Percentiles rank a stretch among this genome's conserved stretches.
Evolutionary conservation across 768 basidiomycete species (phyloP).

Genomic region (Lactifluus subvellereus): DNA sequence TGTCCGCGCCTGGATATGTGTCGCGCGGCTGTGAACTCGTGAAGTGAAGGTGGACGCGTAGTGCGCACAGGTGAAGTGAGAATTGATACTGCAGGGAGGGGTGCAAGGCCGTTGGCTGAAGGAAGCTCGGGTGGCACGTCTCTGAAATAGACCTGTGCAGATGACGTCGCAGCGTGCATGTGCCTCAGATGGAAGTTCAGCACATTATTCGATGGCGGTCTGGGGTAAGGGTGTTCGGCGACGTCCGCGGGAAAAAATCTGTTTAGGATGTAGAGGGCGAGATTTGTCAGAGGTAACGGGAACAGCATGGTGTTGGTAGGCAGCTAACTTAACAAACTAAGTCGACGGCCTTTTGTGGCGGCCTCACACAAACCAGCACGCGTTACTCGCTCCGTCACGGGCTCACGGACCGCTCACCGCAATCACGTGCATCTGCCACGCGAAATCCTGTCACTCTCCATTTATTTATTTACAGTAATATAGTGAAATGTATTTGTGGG

Average conservation of each 20-base stretch:
- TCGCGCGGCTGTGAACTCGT: slow-evolving; percentile 5
- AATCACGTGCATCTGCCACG: no score
- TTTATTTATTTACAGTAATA: no score
- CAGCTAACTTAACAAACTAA: background rate
- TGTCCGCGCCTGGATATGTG: slow-evolving; percentile 32
- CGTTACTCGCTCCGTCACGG: no score
- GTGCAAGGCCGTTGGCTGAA: slow-evolving; percentile 27
- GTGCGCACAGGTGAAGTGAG: slow-evolving; percentile 1
- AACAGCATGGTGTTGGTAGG: slow-evolving; percentile 8
- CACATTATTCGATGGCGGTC: background rate
- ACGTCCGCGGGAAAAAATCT: background rate
- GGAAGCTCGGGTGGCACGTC: slow-evolving; percentile 35
- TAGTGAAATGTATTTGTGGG: no score
- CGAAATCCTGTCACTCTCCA: no score
- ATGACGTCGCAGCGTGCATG: slow-evolving; percentile 49
- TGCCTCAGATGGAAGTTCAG: slow-evolving; percentile 63
- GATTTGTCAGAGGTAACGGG: slow-evolving; percentile 9
- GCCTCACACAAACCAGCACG: no score
- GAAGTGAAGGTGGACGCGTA: slow-evolving; percentile 3
- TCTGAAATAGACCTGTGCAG: slow-evolving; percentile 53
- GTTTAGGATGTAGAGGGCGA: slow-evolving; percentile 15
- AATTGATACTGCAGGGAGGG: slow-evolving; percentile 29
- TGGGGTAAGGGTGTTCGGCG: slow-evolving; percentile 5
- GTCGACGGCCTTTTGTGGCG: background rate
- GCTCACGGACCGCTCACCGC: no score